A percentile compares a stretch with the other conserved stretches of the same genome.
These are phyloP conservation scores for Pythium phragmiticola DNA, from an alignment of 352 stramenopile species.

Conservation along the genomic window DNA sequence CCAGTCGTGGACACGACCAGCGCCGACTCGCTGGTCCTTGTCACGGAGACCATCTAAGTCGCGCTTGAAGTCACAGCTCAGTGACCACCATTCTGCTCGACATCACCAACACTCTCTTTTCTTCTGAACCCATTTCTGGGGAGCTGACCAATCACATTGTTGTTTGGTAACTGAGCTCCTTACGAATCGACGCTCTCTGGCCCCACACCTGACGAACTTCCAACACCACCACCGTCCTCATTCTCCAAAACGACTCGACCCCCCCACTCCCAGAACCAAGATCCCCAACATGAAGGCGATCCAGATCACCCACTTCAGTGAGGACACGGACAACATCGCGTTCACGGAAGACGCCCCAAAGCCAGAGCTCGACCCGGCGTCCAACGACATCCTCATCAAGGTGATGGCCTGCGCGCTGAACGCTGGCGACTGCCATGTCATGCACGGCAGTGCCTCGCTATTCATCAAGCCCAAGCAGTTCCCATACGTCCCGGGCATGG, in stretches of 20 bases:
- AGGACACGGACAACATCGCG: slow-evolving; percentile 28
- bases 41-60: background rate
- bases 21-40: slow-evolving; percentile 6
- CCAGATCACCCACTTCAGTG: slow-evolving; percentile 35
- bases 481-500: slow-evolving; percentile 42
- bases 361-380: slow-evolving; percentile 22
- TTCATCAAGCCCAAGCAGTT: slow-evolving; percentile 40
- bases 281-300: slow-evolving; percentile 34
- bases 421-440: slow-evolving; percentile 34
- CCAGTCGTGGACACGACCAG: slow-evolving; percentile 6
- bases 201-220: background rate
- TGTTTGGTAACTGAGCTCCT: slow-evolving; percentile 23
- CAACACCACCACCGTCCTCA: background rate
- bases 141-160: slow-evolving; percentile 16
- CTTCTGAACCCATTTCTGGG: slow-evolving; percentile 1
- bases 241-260: background rate
- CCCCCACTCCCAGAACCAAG: background rate
- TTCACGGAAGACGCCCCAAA: slow-evolving; percentile 24
- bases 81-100: background rate
- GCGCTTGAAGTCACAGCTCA: background rate
- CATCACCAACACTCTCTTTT: slow-evolving; percentile 1
- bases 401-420: slow-evolving; percentile 39
- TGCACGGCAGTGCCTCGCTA: slow-evolving; percentile 38
- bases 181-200: slow-evolving; percentile 12
- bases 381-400: slow-evolving; percentile 29